phyloP scores from a whole-genome alignment of 2,329 filamentous ascomycete species.

The Fusarium concolor region DNA sequence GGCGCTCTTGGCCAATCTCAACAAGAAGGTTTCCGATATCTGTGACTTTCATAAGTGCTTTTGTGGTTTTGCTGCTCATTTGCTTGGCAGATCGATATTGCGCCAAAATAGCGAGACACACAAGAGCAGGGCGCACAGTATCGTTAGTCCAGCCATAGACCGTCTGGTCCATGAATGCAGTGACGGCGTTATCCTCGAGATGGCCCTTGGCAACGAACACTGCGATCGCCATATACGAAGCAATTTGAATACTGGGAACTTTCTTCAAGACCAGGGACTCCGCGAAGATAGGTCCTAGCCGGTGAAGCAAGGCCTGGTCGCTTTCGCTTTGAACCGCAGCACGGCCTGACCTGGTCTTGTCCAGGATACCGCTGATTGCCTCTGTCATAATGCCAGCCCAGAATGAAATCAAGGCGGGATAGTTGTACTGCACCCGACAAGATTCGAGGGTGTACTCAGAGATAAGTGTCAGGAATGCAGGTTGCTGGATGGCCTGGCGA shows the following conservation, averaged over 20 bases:
- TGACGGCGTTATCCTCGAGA: slow-evolving; percentile 82
- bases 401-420: slow-evolving; percentile 83
- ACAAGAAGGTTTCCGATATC: slow-evolving; percentile 69
- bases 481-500: slow-evolving; percentile 83
- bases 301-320: slow-evolving; percentile 79
- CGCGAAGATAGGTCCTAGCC: slow-evolving; percentile 76
- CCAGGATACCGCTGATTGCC: slow-evolving; percentile 83
- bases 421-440: slow-evolving; percentile 77
- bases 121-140: slow-evolving; percentile 78
- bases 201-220: slow-evolving; percentile 86
- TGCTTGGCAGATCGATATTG: slow-evolving; percentile 79
- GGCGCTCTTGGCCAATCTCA: slow-evolving; percentile 72
- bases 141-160: slow-evolving; percentile 80
- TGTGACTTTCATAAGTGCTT: slow-evolving; percentile 72
- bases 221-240: slow-evolving; percentile 90
- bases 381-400: slow-evolving; percentile 93
- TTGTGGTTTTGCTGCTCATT: slow-evolving; percentile 77
- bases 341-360: slow-evolving; percentile 80
- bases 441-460: slow-evolving; percentile 83
- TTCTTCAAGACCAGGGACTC: slow-evolving; percentile 81
- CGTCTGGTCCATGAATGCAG: slow-evolving; percentile 90
- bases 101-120: slow-evolving; percentile 83
- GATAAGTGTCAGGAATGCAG: slow-evolving; percentile 78
- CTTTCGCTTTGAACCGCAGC: slow-evolving; percentile 81
- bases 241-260: slow-evolving; percentile 82